A percentile compares a stretch with the other conserved stretches of the same genome.
phyloP scores from a whole-genome alignment of 352 stramenopile genomes.

The Globisporangium takayamanum region DNA sequence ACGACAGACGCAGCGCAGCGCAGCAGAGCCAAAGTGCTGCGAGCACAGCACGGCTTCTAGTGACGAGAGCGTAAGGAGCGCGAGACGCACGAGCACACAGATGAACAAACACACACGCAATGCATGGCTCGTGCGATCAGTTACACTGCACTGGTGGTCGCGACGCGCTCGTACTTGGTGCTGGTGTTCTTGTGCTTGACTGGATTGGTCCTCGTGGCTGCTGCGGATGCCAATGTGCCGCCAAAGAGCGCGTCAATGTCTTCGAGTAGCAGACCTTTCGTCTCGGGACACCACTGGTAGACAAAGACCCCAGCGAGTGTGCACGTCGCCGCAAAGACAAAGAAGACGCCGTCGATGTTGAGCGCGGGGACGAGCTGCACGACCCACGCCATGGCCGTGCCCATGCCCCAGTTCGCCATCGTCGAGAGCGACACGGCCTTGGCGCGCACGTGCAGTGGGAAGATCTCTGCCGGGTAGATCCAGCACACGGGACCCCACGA shows the following conservation, averaged over 20 bases:
- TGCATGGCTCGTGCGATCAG: background rate
- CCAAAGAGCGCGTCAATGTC: conserved; percentile 54
- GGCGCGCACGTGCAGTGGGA: conserved; percentile 39
- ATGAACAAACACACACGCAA: too few species aligned
- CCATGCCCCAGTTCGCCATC: conserved; percentile 33
- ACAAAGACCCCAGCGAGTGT: conserved; percentile 39
- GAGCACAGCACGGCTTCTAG: background rate
- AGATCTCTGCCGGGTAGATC: conserved; percentile 59
- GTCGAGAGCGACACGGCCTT: conserved; percentile 39
- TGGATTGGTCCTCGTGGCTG: background rate
- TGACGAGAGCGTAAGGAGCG: background rate
- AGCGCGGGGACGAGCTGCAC: conserved; percentile 46
- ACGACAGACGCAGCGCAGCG: background rate
- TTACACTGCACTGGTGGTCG: background rate
- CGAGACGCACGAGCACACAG: background rate
- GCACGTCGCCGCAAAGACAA: conserved; percentile 33
- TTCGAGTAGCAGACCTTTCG: conserved; percentile 47
- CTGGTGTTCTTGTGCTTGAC: too few species aligned
- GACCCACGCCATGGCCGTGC: conserved; percentile 29
- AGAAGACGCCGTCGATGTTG: conserved; percentile 45
- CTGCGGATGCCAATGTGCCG: background rate
- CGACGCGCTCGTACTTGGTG: conserved; percentile 2
- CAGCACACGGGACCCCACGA: conserved; percentile 51
- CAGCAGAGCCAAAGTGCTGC: background rate
- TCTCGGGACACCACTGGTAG: conserved; percentile 53